phyloP scores from a whole-genome alignment of 208 protist species.

The Trypanosoma mega region DNA sequence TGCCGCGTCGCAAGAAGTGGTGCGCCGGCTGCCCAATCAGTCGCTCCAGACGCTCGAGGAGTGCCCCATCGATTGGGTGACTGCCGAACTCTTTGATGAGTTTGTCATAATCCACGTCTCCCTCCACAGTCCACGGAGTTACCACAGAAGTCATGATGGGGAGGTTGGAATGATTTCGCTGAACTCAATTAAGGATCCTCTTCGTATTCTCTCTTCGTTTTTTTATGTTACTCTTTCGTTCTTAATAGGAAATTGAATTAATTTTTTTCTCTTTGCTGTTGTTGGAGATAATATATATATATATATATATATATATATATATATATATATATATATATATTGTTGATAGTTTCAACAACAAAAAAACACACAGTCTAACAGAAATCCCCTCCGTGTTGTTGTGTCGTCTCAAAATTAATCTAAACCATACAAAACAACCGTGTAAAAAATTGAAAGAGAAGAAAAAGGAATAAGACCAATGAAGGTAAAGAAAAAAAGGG shows the following conservation, averaged over 20 bases:
- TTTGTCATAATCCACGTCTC: constrained; percentile 94
- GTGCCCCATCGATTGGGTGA: constrained; percentile 69
- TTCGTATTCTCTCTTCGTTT: constrained; percentile 3
- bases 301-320: not conserved
- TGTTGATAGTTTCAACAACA: not conserved
- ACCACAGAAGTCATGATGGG: constrained; percentile 53
- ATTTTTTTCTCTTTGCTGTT: too few relatives aligned
- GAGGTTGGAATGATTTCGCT: too few relatives aligned
- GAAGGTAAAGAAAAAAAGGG: constrained; percentile 5
- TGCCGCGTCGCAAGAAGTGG: constrained; percentile 89
- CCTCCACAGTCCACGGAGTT: constrained; percentile 92
- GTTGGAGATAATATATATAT: too few relatives aligned
- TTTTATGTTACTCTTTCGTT: constrained; percentile 12
- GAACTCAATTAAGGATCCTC: constrained; percentile 4
- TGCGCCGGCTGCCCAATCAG: constrained; percentile 87
- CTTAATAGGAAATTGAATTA: not conserved
- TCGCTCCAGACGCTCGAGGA: constrained; percentile 87
- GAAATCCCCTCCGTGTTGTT: too few relatives aligned
- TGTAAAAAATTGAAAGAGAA: constrained; percentile 3
- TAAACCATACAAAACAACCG: not conserved
- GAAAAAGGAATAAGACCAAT: not conserved
- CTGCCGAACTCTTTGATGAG: constrained; percentile 92
- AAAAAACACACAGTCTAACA: too few relatives aligned
- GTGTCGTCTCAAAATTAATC: too few relatives aligned
- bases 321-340: not conserved